These are phyloP conservation scores for Aspergillus hortae DNA, from an alignment of 2,329 filamentous ascomycete species.

Conservation along the genomic window DNA sequence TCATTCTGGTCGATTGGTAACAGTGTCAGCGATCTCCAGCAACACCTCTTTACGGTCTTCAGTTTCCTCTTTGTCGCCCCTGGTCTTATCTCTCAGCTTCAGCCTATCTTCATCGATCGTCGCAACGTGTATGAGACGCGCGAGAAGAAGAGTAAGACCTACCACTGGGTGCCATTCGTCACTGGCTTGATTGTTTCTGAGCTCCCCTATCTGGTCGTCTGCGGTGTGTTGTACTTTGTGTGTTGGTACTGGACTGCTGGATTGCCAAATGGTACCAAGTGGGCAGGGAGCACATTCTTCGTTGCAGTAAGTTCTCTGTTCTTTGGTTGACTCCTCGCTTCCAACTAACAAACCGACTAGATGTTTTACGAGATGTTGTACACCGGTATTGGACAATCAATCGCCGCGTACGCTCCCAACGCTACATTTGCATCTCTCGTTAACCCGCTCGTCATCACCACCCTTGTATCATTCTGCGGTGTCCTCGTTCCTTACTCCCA, in stretches of 20 bases:
- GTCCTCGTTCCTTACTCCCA: not conserved
- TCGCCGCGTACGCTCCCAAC: slow-evolving; percentile 1
- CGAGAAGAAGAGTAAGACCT: not conserved
- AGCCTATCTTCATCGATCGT: not conserved
- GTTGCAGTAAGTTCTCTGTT: not conserved
- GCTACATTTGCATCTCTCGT: slow-evolving; percentile 1
- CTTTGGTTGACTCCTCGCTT: not conserved
- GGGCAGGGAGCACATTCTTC: not conserved
- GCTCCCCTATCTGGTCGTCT: not conserved
- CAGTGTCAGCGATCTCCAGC: not conserved
- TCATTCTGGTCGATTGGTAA: not conserved
- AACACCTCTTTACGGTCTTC: not conserved
- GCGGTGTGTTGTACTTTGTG: slow-evolving; percentile 1
- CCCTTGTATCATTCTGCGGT: slow-evolving; percentile 1
- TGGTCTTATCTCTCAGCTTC: not conserved
- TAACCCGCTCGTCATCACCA: not conserved
- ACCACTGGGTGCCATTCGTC: not conserved
- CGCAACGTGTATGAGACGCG: not conserved
- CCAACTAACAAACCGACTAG: not conserved
- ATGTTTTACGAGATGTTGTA: slow-evolving; percentile 1
- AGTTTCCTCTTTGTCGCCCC: not conserved
- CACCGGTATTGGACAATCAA: slow-evolving; percentile 1
- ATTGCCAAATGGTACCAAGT: not conserved
- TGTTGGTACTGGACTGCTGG: not conserved
- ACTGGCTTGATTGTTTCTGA: slow-evolving; percentile 2